Conservation (phyloP, 768 basidiomycete species). For the Fistulinella prunicolor region DNA sequence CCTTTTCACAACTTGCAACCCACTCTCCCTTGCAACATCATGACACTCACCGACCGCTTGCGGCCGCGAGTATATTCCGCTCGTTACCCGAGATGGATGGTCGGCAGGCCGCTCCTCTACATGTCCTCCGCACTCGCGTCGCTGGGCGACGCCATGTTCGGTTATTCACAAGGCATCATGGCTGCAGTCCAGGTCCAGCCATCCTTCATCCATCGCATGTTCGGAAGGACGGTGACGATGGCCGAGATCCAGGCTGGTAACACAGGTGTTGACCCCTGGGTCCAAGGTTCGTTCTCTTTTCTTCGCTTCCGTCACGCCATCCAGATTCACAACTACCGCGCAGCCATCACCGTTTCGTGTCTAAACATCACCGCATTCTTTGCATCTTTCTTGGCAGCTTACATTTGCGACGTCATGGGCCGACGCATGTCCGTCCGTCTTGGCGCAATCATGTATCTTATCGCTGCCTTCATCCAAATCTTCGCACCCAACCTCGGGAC, state of each 20-base stretch:
- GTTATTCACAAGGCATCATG: slow-evolving; percentile 53
- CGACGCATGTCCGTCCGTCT: slow-evolving; percentile 50
- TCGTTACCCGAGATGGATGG: slow-evolving; percentile 53
- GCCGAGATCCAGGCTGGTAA: slow-evolving; percentile 41
- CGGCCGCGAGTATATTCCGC: slow-evolving; percentile 39
- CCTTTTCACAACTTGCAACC: background rate
- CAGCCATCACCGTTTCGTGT: slow-evolving; percentile 49
- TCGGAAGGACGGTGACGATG: slow-evolving; percentile 43
- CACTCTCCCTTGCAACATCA: slow-evolving; percentile 16
- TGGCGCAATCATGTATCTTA: slow-evolving; percentile 46
- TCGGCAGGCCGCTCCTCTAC: slow-evolving; percentile 47
- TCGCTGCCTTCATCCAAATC: slow-evolving; percentile 50
- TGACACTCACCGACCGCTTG: slow-evolving; percentile 28
- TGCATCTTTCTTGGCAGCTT: slow-evolving; percentile 44
- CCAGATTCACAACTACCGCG: background rate
- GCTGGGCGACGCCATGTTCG: slow-evolving; percentile 56
- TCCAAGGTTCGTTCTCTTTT: slow-evolving; percentile 38
- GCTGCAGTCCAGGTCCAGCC: slow-evolving; percentile 52
- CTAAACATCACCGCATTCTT: slow-evolving; percentile 50
- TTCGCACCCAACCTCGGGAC: slow-evolving; percentile 43
- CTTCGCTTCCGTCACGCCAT: background rate
- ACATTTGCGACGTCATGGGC: slow-evolving; percentile 49
- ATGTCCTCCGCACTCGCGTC: slow-evolving; percentile 52
- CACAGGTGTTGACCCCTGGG: slow-evolving; percentile 45
- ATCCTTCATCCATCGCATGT: slow-evolving; percentile 49